phyloP scores from a whole-genome alignment of 2,329 filamentous ascomycete species.

The Fusarium sp. region DNA sequence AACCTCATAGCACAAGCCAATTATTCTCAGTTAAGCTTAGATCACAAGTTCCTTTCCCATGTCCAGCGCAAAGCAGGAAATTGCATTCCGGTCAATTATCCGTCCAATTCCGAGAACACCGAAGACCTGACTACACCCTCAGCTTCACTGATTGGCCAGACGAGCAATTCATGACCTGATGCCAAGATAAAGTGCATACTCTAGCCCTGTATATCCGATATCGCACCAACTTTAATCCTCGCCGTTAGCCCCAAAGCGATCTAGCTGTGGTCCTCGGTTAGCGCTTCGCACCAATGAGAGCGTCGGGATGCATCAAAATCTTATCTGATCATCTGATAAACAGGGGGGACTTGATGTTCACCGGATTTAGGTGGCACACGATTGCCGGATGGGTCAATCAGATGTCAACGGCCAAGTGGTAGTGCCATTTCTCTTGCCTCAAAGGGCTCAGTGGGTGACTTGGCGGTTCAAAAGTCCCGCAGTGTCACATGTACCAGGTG shows the following conservation, averaged over 20 bases:
- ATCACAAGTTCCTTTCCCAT: background rate
- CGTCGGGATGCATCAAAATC: slow-evolving; percentile 28
- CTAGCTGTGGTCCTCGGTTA: background rate
- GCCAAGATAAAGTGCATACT: slow-evolving; percentile 18
- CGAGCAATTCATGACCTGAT: slow-evolving; percentile 15
- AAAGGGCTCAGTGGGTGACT: background rate
- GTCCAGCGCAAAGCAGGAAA: background rate
- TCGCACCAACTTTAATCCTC: background rate
- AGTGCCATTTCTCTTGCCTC: background rate
- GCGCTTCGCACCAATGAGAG: background rate
- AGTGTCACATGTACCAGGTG: background rate
- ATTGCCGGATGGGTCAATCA: background rate
- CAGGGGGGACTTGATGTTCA: background rate
- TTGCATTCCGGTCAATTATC: background rate
- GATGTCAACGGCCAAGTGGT: background rate
- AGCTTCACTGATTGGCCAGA: background rate
- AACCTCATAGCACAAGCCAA: too few species aligned
- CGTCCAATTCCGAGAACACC: background rate
- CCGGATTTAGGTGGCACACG: background rate
- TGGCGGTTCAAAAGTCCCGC: slow-evolving; percentile 23
- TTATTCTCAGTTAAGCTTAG: background rate
- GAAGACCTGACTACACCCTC: background rate
- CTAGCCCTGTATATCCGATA: slow-evolving; percentile 11
- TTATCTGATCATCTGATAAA: slow-evolving; percentile 45
- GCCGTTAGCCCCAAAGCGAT: background rate